phyloP scores from a whole-genome alignment of 257 asterid species.

The Ajuga chamaepitys region DNA sequence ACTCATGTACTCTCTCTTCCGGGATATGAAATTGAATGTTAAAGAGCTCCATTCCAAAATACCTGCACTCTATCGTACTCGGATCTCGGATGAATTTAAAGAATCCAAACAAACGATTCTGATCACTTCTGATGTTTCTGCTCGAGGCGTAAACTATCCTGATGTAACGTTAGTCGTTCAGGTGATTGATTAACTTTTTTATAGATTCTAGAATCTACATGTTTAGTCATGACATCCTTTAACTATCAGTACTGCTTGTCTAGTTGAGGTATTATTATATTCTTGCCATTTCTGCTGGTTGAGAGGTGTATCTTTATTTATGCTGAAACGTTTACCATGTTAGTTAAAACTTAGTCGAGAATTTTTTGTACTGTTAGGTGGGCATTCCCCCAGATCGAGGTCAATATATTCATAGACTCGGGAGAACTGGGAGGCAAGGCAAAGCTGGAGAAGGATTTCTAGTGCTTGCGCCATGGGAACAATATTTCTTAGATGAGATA shows the following conservation, averaged over 20 bases:
- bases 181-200: conserved; percentile 22
- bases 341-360: too few relatives aligned
- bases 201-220: not conserved
- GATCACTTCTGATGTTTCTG: conserved; percentile 70
- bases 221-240: not conserved
- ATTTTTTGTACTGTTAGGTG: conserved; percentile 34
- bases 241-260: not conserved
- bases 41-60: conserved; percentile 77
- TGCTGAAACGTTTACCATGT: too few relatives aligned
- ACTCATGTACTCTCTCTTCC: conserved; percentile 65
- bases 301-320: not conserved
- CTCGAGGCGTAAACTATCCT: conserved; percentile 93
- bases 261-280: not conserved
- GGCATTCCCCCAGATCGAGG: conserved; percentile 81
- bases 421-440: conserved; percentile 92
- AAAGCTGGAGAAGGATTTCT: conserved; percentile 75
- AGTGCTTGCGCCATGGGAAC: conserved; percentile 90
- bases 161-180: conserved; percentile 85
- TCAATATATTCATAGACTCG: conserved; percentile 84
- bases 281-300: conserved; percentile 1
- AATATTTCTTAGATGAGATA: conserved; percentile 67
- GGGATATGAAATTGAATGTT: conserved; percentile 72
- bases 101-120: conserved; percentile 62
- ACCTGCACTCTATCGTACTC: conserved; percentile 67
- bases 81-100: conserved; percentile 80